A percentile compares a stretch with the other conserved stretches of the same genome.
phyloP scores from a whole-genome alignment of 257 asterid species.

The Solanum appendiculatum region DNA sequence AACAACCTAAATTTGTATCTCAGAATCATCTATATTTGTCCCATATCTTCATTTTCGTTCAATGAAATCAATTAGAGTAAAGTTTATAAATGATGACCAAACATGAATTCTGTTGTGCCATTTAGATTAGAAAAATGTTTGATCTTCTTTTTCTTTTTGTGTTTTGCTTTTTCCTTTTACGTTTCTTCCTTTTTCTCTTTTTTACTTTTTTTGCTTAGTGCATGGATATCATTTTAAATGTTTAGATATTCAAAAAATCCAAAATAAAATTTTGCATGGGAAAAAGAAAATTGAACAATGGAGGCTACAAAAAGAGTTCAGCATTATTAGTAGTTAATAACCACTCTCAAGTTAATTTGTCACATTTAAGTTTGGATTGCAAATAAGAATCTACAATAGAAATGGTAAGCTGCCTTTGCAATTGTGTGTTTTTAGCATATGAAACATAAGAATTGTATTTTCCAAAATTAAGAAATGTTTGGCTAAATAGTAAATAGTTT shows the following conservation, averaged over 20 bases:
- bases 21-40: too few species aligned
- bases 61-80: not conserved
- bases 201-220: not conserved
- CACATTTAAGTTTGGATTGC: not conserved
- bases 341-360: not conserved
- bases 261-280: not conserved
- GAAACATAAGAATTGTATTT: not conserved
- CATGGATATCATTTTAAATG: not conserved
- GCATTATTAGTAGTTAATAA: not conserved
- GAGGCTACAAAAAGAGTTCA: not conserved
- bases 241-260: not conserved
- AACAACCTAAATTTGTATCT: too few species aligned
- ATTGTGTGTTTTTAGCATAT: not conserved
- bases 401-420: not conserved
- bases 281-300: not conserved
- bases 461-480: not conserved
- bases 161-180: not conserved
- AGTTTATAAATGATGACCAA: too few species aligned
- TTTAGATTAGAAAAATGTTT: not conserved
- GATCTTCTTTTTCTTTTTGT: not conserved
- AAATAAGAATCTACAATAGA: not conserved
- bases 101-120: not conserved
- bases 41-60: not conserved
- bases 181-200: not conserved
- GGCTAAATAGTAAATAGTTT: not conserved